phyloP scores from a whole-genome alignment of 768 basidiomycete species.

The Calocybe indica region DNA sequence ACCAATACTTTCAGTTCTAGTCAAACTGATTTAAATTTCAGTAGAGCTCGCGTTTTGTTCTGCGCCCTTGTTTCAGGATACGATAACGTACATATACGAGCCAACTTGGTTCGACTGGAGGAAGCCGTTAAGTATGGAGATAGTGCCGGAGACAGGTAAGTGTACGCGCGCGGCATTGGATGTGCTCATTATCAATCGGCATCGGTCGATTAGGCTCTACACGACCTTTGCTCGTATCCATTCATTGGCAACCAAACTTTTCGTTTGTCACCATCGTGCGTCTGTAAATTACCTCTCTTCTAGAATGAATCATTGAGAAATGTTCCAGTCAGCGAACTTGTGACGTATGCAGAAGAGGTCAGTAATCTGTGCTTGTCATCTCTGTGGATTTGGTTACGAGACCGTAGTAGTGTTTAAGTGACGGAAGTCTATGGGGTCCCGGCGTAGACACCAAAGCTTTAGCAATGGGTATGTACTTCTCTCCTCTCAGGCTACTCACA shows the following conservation, averaged over 20 bases:
- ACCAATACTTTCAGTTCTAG: slow-evolving; percentile 5
- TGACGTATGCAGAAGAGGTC: slow-evolving; percentile 58
- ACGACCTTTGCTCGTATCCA: slow-evolving; percentile 57
- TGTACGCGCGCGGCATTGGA: not conserved
- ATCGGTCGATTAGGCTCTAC: slow-evolving; percentile 40
- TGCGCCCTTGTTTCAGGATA: slow-evolving; percentile 61
- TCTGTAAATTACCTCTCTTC: slow-evolving; percentile 1
- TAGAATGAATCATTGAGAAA: not conserved
- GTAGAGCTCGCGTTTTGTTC: slow-evolving; percentile 57
- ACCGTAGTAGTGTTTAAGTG: slow-evolving; percentile 42
- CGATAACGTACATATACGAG: slow-evolving; percentile 58
- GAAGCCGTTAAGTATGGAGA: slow-evolving; percentile 60
- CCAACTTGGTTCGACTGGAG: slow-evolving; percentile 55
- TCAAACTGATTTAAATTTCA: slow-evolving; percentile 16
- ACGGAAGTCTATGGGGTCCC: slow-evolving; percentile 51
- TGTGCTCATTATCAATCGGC: too few species aligned
- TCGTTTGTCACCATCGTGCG: slow-evolving; percentile 58
- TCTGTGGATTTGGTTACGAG: not conserved
- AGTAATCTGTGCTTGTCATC: slow-evolving; percentile 1
- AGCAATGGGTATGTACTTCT: slow-evolving; percentile 39
- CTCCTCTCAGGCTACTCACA: not conserved
- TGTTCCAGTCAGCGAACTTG: slow-evolving; percentile 48
- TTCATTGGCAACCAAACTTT: slow-evolving; percentile 45
- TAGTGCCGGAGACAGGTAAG: slow-evolving; percentile 62
- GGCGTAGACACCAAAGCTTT: slow-evolving; percentile 47